Conservation (phyloP, 176 grass and related monocot species). For the Puya raimondii region DNA sequence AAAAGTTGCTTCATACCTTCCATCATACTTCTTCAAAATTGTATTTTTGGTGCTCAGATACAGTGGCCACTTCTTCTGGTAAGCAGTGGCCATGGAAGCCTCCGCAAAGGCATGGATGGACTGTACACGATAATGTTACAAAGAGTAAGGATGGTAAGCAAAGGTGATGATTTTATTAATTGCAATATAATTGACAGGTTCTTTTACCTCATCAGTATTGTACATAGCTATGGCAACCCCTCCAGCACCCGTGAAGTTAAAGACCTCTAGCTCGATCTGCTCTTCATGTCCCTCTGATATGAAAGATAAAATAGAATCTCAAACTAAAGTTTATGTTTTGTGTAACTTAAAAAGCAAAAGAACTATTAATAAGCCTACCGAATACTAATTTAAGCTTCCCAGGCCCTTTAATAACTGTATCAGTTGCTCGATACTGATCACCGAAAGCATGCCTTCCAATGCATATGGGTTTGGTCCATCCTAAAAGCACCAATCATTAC, state of each 20-base stretch:
- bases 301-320: slow-evolving; percentile 20
- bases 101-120: slow-evolving; percentile 79
- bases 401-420: slow-evolving; percentile 88
- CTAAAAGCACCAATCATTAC: slow-evolving; percentile 31
- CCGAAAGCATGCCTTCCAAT: slow-evolving; percentile 98
- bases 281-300: slow-evolving; percentile 62
- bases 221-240: slow-evolving; percentile 95
- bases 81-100: slow-evolving; percentile 87
- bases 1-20: slow-evolving; percentile 41
- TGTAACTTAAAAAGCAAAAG: slow-evolving; percentile 3
- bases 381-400: slow-evolving; percentile 97
- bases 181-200: not conserved
- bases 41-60: slow-evolving; percentile 99
- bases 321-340: slow-evolving; percentile 3
- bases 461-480: slow-evolving; percentile 99
- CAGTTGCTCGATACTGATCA: slow-evolving; percentile 95
- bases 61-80: slow-evolving; percentile 90
- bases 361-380: slow-evolving; percentile 36
- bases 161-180: not conserved
- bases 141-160: not conserved
- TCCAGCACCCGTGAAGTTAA: slow-evolving; percentile 88
- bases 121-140: slow-evolving; percentile 30
- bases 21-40: slow-evolving; percentile 98
- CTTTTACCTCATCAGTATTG: slow-evolving; percentile 86
- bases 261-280: slow-evolving; percentile 79